Evolutionary conservation across 495 filamentous ascomycete species (phyloP), one percentile per base, ranked within the genome.

Genomic region (Pseudoneurospora amorphoporcata): DNA sequence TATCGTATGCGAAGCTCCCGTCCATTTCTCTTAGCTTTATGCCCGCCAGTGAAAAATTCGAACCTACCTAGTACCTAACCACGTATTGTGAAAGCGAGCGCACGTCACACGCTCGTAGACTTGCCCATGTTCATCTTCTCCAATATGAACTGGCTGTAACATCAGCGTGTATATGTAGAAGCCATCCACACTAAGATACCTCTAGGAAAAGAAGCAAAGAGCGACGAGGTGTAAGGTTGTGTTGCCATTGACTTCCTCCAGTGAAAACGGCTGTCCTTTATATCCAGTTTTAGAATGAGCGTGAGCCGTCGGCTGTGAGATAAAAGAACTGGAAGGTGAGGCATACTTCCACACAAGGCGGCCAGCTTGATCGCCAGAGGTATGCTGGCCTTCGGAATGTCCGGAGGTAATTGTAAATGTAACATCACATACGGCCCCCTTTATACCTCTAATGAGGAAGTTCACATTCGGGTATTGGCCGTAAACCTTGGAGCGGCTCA

Each of bases 121-220:
- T 8, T 53, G n/a, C 19, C 45, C 45, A 12, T 53, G 19, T 3
- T 0, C 19, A 53, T 53, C 45, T 23, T 23, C 23, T 0, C 19
- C 45, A 23, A n/a, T n/a, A n/a, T n/a, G n/a, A 5, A 29, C 19
- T 3, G 19, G 0, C 0, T n/a, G 19, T 53, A 53, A n/a, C 3
- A 53, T 12, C 0, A 53, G 9, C 19, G 1, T 0, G 8, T n/a
- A 17, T 17, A 43, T 16, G 0, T 0, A 0, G 16, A n/a, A 43
- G 0, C 8, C 2, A 47, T 3, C 0, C 19, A 4, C n/a, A 3
- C 0, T 0, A 3, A 10, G 1, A 0, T 23, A 0, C 0, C 0
- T 23, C 0, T 23, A 23, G 23, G 8, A 47, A 23, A 12, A 3
- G 47, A 32, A 0, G 0, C 12, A 32, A 16, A 58, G 19, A 7